Evolutionary conservation across 192 early-diverging fungal species (phyloP).

Genomic region (Coemansia umbellata): DNA sequence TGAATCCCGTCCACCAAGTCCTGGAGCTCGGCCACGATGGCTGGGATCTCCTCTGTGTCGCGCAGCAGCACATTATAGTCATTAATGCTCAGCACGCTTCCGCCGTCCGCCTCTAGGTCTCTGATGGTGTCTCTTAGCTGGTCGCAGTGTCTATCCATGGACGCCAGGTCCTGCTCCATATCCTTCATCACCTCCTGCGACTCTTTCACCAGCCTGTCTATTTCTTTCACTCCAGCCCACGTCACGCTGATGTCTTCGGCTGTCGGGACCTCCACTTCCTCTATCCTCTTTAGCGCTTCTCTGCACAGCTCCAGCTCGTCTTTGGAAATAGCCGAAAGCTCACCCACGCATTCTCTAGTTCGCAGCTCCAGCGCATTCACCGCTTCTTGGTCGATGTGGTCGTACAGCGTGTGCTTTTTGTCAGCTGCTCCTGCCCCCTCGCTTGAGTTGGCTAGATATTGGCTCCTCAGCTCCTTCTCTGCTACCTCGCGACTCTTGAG

Average conservation of each 20-base stretch:
- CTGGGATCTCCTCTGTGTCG: conserved; percentile 43
- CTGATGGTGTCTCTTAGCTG: conserved; percentile 45
- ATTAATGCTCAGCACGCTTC: conserved; percentile 33
- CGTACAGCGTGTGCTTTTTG: conserved; percentile 40
- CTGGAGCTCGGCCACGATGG: conserved; percentile 35
- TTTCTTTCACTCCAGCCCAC: conserved; percentile 34
- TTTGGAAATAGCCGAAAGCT: conserved; percentile 14
- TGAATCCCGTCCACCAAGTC: conserved; percentile 20
- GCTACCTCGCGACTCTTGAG: conserved; percentile 42
- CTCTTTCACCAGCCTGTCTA: conserved; percentile 30
- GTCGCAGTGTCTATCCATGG: conserved; percentile 45
- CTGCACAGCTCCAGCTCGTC: conserved; percentile 10
- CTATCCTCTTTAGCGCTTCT: conserved; percentile 10
- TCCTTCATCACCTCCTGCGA: conserved; percentile 22
- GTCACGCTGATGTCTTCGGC: conserved; percentile 49
- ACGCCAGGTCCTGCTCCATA: conserved; percentile 37
- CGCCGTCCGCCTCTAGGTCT: conserved; percentile 39
- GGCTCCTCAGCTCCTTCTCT: conserved; percentile 39
- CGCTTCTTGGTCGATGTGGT: conserved; percentile 51
- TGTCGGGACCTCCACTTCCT: conserved; percentile 9
- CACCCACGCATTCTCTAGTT: conserved; percentile 13
- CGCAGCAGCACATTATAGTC: conserved; percentile 47
- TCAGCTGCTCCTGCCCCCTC: neutral
- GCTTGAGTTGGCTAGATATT: conserved; percentile 1
- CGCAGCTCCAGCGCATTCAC: conserved; percentile 21